These are phyloP conservation scores for Dictyostelium citrinum DNA, from an alignment of 78 protist species.

Conservation along the genomic window DNA sequence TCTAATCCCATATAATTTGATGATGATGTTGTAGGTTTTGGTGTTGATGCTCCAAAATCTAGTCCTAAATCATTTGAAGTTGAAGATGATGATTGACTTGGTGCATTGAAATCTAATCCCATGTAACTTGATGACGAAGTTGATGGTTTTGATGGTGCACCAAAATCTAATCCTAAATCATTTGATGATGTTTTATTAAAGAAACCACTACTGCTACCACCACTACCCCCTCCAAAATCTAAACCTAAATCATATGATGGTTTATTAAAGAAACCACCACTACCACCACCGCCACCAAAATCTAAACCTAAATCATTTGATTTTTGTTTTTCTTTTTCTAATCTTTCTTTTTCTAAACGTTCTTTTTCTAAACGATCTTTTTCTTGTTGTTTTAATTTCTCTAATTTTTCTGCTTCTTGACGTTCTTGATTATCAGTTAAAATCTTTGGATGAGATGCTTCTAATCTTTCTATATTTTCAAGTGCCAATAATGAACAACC, in stretches of 20 bases:
- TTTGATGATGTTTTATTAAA: not conserved
- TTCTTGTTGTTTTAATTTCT: not conserved
- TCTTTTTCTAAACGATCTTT: not conserved
- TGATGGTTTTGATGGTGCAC: not conserved
- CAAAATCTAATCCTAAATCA: slow-evolving; percentile 64
- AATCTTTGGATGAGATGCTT: slow-evolving; percentile 6
- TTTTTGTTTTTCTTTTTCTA: not conserved
- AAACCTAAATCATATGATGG: slow-evolving; percentile 29
- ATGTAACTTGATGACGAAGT: not conserved
- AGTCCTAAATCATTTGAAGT: slow-evolving; percentile 9
- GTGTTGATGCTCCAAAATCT: not conserved
- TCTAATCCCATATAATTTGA: not conserved
- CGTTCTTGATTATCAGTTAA: slow-evolving; percentile 10
- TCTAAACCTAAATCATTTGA: slow-evolving; percentile 40
- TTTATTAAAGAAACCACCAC: not conserved
- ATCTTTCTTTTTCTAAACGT: not conserved
- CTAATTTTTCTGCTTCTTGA: not conserved
- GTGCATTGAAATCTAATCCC: slow-evolving; percentile 46
- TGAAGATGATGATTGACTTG: not conserved
- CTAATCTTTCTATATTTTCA: slow-evolving; percentile 10
- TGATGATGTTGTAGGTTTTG: not conserved
- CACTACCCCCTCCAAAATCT: slow-evolving; percentile 61
- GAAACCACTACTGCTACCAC: not conserved
- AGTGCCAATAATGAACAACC: slow-evolving; percentile 49
- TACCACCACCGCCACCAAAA: slow-evolving; percentile 51